Evolutionary conservation across 192 early-diverging fungal genomes (phyloP), one percentile per base, ranked within the genome.

Genomic region (Podila verticillata): DNA sequence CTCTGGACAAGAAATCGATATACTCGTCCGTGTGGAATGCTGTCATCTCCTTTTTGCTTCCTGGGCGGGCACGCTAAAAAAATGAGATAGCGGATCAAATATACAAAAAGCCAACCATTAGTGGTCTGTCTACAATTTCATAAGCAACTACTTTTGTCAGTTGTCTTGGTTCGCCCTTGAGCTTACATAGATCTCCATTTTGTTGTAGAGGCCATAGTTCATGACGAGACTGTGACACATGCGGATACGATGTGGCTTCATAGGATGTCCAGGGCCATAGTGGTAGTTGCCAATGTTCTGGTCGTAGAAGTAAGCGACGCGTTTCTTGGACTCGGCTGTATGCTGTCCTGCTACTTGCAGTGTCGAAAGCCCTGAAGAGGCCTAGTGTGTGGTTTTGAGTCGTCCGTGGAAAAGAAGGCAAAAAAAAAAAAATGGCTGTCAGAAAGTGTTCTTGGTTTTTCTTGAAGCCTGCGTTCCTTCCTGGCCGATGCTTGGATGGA

Each of bases 221-320:
- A 96, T 85, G 30, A 99, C 92, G 47, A 99, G 85, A 75, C 95
- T 94, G 82, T 99, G 96, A 1, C 95, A 93, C 88, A 99, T 93
- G 57, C 94, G 93, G 70, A 99, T 93, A 70, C 98, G 88, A 30
- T 94, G 91, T n/a, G 98, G 98, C 80, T 99, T 99, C 98, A 99
- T 99, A 19, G 94, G 94, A 79, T 99, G 98, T 44, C 94, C 95
- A 75, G 85, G 83, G 47, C 92, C 93, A 87, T 93, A 94, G 68
- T 91, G 91, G 83, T 89, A 96, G 74, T 91, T 84, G 17, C 90
- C 89, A 48, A 93, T 81, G 17, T 72, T 70, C 44, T 85, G 83
- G 66, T 90, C 89, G 62, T 90, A 90, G 70, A 90, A 90, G 67
- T 90, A 90, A 44, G 87, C 84, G n/a, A 90, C 86, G 60, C 87